Conservation (phyloP, 1,139 yeast species). For the Suhomyces kunorum region DNA sequence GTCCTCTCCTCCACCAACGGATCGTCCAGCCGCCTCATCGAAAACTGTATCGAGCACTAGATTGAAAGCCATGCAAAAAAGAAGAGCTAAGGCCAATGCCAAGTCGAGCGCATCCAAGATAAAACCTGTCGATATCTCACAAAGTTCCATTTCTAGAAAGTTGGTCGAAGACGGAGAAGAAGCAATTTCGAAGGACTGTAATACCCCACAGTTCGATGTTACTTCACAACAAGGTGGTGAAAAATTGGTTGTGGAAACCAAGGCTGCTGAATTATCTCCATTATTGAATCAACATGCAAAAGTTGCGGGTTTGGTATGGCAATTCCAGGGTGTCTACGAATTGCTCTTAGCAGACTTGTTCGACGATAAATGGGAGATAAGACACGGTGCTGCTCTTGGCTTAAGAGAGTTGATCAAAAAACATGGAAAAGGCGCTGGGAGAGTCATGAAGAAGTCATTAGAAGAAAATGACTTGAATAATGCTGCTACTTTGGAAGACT, state of each 20-base stretch:
- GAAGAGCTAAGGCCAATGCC: conserved; percentile 84
- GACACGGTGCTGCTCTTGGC: conserved; percentile 97
- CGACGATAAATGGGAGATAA: conserved; percentile 87
- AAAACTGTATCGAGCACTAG: conserved; percentile 65
- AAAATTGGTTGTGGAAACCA: conserved; percentile 81
- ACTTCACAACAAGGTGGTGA: conserved; percentile 82
- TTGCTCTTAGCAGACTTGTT: conserved; percentile 76
- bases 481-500: conserved; percentile 75
- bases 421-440: conserved; percentile 87
- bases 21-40: conserved; percentile 13
- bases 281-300: conserved; percentile 73
- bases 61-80: conserved; percentile 88
- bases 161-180: conserved; percentile 42
- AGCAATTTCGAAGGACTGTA: conserved; percentile 9
- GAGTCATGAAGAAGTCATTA: conserved; percentile 62
- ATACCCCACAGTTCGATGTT: conserved; percentile 48
- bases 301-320: conserved; percentile 85
- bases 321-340: conserved; percentile 95
- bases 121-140: conserved; percentile 72
- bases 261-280: conserved; percentile 67
- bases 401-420: conserved; percentile 80
- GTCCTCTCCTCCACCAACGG: conserved; percentile 7
- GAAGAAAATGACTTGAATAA: conserved; percentile 69
- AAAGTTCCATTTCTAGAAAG: conserved; percentile 70
- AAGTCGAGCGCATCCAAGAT: conserved; percentile 54